Evolutionary conservation across 179 eudicot species (phyloP).

Genomic region (Patellifolia procumbens): DNA sequence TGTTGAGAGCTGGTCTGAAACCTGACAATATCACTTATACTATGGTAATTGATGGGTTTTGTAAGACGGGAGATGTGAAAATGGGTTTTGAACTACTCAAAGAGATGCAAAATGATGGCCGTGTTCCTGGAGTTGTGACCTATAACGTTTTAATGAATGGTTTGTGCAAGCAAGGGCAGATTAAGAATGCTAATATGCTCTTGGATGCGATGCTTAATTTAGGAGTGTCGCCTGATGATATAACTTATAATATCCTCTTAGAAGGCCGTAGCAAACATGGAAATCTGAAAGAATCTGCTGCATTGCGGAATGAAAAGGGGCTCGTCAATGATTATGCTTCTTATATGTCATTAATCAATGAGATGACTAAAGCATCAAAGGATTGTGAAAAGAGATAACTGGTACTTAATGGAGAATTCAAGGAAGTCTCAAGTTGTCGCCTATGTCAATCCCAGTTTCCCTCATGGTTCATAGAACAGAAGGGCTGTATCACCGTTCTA

Average conservation of each 20-base stretch:
- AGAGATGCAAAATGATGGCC: slow-evolving; percentile 59
- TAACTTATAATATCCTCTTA: slow-evolving; percentile 68
- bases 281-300: slow-evolving; percentile 34
- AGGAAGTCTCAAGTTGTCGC: background rate
- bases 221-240: slow-evolving; percentile 65
- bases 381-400: slow-evolving; percentile 12
- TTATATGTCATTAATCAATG: slow-evolving; percentile 48
- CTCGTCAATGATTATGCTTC: slow-evolving; percentile 66
- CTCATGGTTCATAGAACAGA: background rate
- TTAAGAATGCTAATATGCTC: slow-evolving; percentile 54
- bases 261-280: slow-evolving; percentile 61
- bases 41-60: slow-evolving; percentile 66
- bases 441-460: background rate
- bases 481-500: background rate
- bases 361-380: slow-evolving; percentile 36
- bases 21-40: slow-evolving; percentile 61
- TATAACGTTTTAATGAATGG: slow-evolving; percentile 79
- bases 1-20: slow-evolving; percentile 51
- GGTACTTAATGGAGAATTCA: background rate
- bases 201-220: slow-evolving; percentile 68
- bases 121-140: slow-evolving; percentile 51
- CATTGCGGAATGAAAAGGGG: slow-evolving; percentile 53
- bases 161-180: slow-evolving; percentile 55
- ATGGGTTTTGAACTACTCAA: slow-evolving; percentile 63
- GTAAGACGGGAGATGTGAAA: slow-evolving; percentile 62